Conservation (phyloP, 139 green algal genomes). For the Chlorella vulgaris region DNA sequence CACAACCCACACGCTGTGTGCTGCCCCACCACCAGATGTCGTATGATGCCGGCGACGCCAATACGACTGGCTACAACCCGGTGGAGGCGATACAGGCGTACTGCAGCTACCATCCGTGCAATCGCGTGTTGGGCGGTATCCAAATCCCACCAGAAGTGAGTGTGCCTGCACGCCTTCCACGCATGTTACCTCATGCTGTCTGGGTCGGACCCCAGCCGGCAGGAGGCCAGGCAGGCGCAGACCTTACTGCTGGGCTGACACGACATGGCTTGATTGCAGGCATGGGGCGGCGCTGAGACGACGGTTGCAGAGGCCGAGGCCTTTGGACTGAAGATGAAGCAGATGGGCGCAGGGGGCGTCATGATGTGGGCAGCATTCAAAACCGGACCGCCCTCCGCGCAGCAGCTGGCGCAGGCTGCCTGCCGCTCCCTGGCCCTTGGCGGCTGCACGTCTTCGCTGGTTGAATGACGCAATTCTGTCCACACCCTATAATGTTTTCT, state of each 20-base stretch:
- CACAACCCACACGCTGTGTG: not conserved
- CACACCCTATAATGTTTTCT: not conserved
- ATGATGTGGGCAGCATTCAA: slow-evolving; percentile 20
- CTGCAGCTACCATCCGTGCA: slow-evolving; percentile 29
- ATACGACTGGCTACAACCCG: not conserved
- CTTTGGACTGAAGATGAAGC: not conserved
- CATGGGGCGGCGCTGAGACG: not conserved
- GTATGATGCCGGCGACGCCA: slow-evolving; percentile 17
- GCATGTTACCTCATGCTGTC: not conserved
- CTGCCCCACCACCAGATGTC: not conserved
- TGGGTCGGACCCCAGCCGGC: not conserved
- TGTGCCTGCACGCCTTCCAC: not conserved
- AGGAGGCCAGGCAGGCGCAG: not conserved
- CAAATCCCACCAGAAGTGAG: slow-evolving; percentile 49
- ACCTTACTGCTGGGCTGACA: not conserved
- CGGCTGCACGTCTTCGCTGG: not conserved
- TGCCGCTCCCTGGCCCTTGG: slow-evolving; percentile 1
- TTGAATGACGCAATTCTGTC: not conserved
- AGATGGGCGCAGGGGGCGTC: not conserved
- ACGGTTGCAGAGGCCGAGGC: not conserved
- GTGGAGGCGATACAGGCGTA: slow-evolving; percentile 41
- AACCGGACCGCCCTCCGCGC: not conserved
- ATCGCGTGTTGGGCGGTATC: slow-evolving; percentile 38
- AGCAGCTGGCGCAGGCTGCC: slow-evolving; percentile 10
- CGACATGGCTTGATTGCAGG: not conserved